Percentiles rank a stretch among this genome's conserved stretches.
phyloP scores from a whole-genome alignment of 2,329 filamentous ascomycete species.

The Aureobasidium sp. region DNA sequence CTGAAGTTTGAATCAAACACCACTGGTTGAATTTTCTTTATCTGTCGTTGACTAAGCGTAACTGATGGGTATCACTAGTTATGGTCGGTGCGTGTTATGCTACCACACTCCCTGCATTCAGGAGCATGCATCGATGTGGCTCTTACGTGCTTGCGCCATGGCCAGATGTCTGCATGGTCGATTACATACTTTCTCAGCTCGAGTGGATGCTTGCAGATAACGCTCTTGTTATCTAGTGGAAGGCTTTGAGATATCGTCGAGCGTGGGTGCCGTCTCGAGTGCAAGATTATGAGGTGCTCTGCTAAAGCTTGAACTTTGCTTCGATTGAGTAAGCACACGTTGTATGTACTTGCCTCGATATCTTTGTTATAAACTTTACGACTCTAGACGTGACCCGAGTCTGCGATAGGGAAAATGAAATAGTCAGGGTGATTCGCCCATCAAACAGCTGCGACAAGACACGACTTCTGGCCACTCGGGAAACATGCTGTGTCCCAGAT shows the following conservation, averaged over 20 bases:
- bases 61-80: neutral
- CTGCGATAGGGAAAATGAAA: neutral
- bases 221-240: neutral
- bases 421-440: neutral
- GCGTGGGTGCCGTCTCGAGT: neutral
- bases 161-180: constrained; percentile 1
- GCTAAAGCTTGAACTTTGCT: neutral
- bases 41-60: too few species aligned
- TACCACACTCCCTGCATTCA: neutral
- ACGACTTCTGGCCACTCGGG: neutral
- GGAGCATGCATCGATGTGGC: neutral
- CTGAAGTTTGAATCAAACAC: too few species aligned
- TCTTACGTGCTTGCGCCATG: constrained; percentile 2
- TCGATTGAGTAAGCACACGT: too few species aligned
- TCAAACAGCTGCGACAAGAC: too few species aligned
- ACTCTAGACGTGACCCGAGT: neutral
- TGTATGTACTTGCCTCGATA: too few species aligned
- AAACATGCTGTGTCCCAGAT: neutral
- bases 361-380: too few species aligned
- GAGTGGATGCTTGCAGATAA: neutral
- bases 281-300: neutral
- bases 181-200: neutral
- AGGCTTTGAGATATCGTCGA: neutral
- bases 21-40: too few species aligned
- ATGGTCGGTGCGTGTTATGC: neutral